phyloP scores from a whole-genome alignment of 305 asterid species.

The Fraxinus platypoda region DNA sequence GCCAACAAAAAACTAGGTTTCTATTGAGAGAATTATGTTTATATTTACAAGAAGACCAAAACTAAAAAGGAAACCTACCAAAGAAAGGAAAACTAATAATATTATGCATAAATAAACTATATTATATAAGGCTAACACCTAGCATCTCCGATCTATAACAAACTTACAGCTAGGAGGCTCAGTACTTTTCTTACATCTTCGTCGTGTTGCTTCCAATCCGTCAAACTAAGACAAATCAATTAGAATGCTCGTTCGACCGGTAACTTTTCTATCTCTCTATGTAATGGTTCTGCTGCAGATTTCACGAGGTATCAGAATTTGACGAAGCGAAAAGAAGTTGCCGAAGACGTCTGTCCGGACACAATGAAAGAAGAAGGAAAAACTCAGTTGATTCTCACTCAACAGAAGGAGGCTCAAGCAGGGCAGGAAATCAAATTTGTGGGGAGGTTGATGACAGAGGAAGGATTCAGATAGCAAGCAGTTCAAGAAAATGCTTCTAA shows the following conservation, averaged over 20 bases:
- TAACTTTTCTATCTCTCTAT: neutral
- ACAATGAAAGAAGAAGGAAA: slow-evolving; percentile 75
- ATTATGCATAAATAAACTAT: too few relatives aligned
- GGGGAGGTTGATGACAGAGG: slow-evolving; percentile 52
- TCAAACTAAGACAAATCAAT: neutral
- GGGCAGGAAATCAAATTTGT: slow-evolving; percentile 30
- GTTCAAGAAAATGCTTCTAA: slow-evolving; percentile 42
- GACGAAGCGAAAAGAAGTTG: slow-evolving; percentile 79
- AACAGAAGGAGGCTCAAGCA: slow-evolving; percentile 28
- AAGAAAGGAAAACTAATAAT: too few relatives aligned
- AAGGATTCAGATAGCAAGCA: slow-evolving; percentile 29
- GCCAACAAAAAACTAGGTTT: too few relatives aligned
- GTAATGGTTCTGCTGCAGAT: slow-evolving; percentile 30
- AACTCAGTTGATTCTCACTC: slow-evolving; percentile 29
- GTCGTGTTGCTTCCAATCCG: neutral
- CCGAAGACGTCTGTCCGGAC: slow-evolving; percentile 72
- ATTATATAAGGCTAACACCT: too few relatives aligned
- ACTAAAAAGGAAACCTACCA: too few relatives aligned
- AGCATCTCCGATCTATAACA: too few relatives aligned
- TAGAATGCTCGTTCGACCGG: neutral
- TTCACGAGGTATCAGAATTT: slow-evolving; percentile 66
- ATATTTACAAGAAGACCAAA: too few relatives aligned
- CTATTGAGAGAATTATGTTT: too few relatives aligned
- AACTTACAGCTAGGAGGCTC: neutral
- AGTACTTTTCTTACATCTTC: neutral